phyloP scores from a whole-genome alignment of 768 basidiomycete genomes.

The Tremella fuciformis region DNA sequence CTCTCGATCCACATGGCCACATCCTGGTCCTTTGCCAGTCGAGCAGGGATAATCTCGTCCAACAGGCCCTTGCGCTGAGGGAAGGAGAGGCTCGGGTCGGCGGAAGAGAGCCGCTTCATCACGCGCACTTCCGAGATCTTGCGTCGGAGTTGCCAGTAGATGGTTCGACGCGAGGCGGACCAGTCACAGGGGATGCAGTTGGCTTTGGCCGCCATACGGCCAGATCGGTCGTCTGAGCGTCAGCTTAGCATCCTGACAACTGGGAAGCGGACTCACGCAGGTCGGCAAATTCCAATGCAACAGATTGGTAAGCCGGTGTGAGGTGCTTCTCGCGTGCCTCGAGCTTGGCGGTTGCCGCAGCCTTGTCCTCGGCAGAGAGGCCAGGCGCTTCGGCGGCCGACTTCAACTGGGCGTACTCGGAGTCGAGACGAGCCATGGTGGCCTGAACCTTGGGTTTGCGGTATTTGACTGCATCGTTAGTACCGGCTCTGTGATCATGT shows the following conservation, averaged over 20 bases:
- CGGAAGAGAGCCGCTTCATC: slow-evolving; percentile 59
- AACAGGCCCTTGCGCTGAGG: slow-evolving; percentile 69
- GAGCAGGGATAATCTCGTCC: slow-evolving; percentile 58
- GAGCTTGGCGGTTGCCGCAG: slow-evolving; percentile 66
- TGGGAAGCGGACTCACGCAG: slow-evolving; percentile 65
- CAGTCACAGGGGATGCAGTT: slow-evolving; percentile 82
- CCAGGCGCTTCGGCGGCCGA: slow-evolving; percentile 70
- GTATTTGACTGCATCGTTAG: slow-evolving; percentile 55
- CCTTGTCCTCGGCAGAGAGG: slow-evolving; percentile 71
- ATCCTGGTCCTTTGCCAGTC: slow-evolving; percentile 30
- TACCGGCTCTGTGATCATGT: neutral
- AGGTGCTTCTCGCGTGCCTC: slow-evolving; percentile 73
- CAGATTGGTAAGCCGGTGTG: slow-evolving; percentile 86
- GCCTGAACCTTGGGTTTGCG: slow-evolving; percentile 85
- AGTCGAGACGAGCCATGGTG: slow-evolving; percentile 91
- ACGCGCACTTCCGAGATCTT: slow-evolving; percentile 54
- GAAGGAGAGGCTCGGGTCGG: slow-evolving; percentile 66
- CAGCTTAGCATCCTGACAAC: neutral
- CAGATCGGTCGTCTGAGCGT: slow-evolving; percentile 67
- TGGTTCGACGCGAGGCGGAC: slow-evolving; percentile 82
- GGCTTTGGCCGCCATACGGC: slow-evolving; percentile 96
- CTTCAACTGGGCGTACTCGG: slow-evolving; percentile 75
- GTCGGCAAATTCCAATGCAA: slow-evolving; percentile 91
- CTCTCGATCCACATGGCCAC: slow-evolving; percentile 42
- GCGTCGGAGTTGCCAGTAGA: slow-evolving; percentile 85